phyloP scores from a whole-genome alignment of 2,329 filamentous ascomycete species.

The Hymenoscyphus fructigenus region DNA sequence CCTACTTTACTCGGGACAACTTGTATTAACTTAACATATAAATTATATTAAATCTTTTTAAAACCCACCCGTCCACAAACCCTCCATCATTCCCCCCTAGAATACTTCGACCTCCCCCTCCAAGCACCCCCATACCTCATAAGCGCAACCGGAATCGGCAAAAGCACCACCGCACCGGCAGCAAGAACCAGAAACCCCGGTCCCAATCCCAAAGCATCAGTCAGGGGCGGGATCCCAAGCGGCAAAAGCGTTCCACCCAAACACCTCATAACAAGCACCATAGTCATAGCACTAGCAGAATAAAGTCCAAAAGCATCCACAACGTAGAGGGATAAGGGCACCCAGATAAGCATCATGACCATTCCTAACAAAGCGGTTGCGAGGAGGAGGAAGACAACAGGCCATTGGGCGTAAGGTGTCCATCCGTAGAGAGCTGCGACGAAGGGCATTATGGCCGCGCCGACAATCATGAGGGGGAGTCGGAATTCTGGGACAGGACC shows the following conservation, averaged over 20 bases:
- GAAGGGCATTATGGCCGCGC: slow-evolving; percentile 53
- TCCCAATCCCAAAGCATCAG: slow-evolving; percentile 46
- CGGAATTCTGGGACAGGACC: slow-evolving; percentile 55
- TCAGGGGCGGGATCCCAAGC: slow-evolving; percentile 48
- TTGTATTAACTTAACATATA: no score
- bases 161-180: slow-evolving; percentile 42
- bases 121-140: slow-evolving; percentile 51
- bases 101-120: slow-evolving; percentile 52
- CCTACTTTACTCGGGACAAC: no score
- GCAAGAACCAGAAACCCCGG: slow-evolving; percentile 34
- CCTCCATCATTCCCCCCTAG: slow-evolving; percentile 38
- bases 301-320: slow-evolving; percentile 48
- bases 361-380: slow-evolving; percentile 47
- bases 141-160: slow-evolving; percentile 51
- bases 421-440: slow-evolving; percentile 58
- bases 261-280: slow-evolving; percentile 25
- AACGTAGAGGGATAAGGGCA: slow-evolving; percentile 50
- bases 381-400: slow-evolving; percentile 48
- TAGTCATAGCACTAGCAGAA: slow-evolving; percentile 43
- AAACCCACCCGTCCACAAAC: neutral
- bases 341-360: slow-evolving; percentile 48
- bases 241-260: slow-evolving; percentile 54
- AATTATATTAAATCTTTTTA: neutral
- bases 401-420: slow-evolving; percentile 50
- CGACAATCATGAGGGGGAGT: slow-evolving; percentile 57